Conservation (phyloP, 1,284 basidiomycete genomes). For the Lentinula novae-zelandiae region DNA sequence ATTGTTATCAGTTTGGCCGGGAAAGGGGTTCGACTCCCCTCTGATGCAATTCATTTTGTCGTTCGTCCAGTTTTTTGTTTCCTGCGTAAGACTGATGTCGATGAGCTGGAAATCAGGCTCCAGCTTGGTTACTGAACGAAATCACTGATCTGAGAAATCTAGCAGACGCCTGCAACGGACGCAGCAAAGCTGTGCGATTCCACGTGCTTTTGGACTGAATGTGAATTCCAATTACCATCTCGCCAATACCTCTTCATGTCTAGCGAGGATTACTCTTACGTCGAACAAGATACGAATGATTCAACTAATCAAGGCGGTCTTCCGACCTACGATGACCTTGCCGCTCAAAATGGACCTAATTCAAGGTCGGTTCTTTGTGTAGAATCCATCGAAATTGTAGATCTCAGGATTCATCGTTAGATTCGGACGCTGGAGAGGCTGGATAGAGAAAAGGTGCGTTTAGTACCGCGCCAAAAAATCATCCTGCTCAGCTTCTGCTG, state of each 20-base stretch:
- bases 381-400: constrained; percentile 9
- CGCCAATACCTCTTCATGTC: constrained; percentile 2
- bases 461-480: neutral
- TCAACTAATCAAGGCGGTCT: constrained; percentile 50
- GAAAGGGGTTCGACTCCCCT: constrained; percentile 15
- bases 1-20: neutral
- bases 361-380: constrained; percentile 48
- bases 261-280: constrained; percentile 21
- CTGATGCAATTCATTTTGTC: constrained; percentile 6
- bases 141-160: too few species aligned
- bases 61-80: neutral
- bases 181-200: neutral
- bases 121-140: too few species aligned
- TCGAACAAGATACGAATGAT: constrained; percentile 54
- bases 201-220: neutral
- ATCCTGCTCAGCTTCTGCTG: constrained; percentile 1
- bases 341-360: constrained; percentile 68
- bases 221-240: neutral
- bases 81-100: neutral
- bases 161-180: neutral
- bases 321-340: constrained; percentile 75
- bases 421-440: constrained; percentile 78
- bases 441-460: constrained; percentile 78
- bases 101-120: too few species aligned
- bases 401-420: constrained; percentile 31